Conservation (phyloP, 169 alveolate genomes). For the Cryptosporidium xiaoi region DNA sequence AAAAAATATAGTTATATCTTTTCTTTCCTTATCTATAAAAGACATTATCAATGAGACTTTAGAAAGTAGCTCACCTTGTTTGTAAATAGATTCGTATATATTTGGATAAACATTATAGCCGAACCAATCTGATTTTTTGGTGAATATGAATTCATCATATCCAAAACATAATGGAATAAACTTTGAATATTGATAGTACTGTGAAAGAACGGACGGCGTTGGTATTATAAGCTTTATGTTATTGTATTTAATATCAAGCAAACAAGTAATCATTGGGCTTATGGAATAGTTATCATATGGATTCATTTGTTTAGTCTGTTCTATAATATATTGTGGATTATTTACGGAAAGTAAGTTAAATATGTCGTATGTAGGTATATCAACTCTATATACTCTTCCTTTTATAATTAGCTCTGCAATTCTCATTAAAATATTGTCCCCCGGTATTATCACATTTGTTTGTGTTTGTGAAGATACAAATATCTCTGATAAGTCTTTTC, state of each 20-base stretch:
- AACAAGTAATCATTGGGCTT: slow-evolving; percentile 53
- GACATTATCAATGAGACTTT: slow-evolving; percentile 41
- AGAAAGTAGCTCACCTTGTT: slow-evolving; percentile 45
- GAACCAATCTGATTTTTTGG: slow-evolving; percentile 65
- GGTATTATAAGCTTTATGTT: slow-evolving; percentile 45
- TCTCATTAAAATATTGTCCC: slow-evolving; percentile 18
- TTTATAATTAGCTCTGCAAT: slow-evolving; percentile 16
- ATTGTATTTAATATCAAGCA: slow-evolving; percentile 34
- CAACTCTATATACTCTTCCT: slow-evolving; percentile 65
- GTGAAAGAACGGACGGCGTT: slow-evolving; percentile 36
- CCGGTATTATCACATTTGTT: slow-evolving; percentile 52
- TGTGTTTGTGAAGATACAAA: slow-evolving; percentile 41
- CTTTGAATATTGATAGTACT: slow-evolving; percentile 13
- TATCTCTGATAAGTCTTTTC: slow-evolving; percentile 45
- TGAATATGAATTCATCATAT: slow-evolving; percentile 44
- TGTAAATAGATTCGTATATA: slow-evolving; percentile 29
- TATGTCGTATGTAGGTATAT: slow-evolving; percentile 44
- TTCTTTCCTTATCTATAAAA: slow-evolving; percentile 25
- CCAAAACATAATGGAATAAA: slow-evolving; percentile 57
- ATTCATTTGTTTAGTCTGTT: neutral
- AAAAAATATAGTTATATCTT: slow-evolving; percentile 24
- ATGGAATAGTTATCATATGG: slow-evolving; percentile 17
- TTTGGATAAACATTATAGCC: slow-evolving; percentile 53
- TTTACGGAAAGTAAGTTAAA: slow-evolving; percentile 17
- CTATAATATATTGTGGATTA: slow-evolving; percentile 24